Base-by-base conservation (phyloP, 2,329 filamentous ascomycete species). In the Epichloe gansuensis region DNA sequence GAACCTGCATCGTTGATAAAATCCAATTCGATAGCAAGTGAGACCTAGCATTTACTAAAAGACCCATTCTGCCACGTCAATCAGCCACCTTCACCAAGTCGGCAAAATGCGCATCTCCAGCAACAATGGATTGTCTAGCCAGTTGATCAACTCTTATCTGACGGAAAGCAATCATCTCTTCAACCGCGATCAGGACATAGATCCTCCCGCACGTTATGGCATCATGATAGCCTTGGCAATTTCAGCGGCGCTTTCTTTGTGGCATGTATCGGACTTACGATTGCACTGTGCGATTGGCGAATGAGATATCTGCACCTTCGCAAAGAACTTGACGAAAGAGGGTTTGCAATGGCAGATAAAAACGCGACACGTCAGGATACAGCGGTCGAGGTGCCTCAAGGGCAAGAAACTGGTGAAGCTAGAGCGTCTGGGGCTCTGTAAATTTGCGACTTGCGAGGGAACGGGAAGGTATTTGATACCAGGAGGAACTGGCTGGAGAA, bases 221-320 rank as follows among this genome's bases (percentile, higher is more conserved):
- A 53, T 55, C 48, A 55, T 55, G 48, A 51, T 53, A 28, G 51
- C 54, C 23, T 35, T 53, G 42, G 51, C 54, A 42, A 51, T 55
- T 11, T 55, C 39, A 55, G 54, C 45, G 54, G 54, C 21, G 54
- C 54, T 17, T 53, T 55, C 38, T 53, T 53, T 39, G 48, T 55
- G 48, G 48, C 54, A 25, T 55, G 54, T 25, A 49, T 55, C 23
- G 54, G 51, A 31, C 48, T 55, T 7, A 51, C 41, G 15, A 51
- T 55, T 34, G 39, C 54, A 12, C 41, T 55, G 12, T 55, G 51
- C 45, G 51, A 55, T 41, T 55, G 54, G 54, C 47, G 54, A 44
- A 51, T 49, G 54, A 46, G 54, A 51, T 55, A 55, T 37, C 17
- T 55, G 25, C 48, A 43, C 12, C 44, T 55, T 5, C 43, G 54